Conservation (phyloP, 2,329 filamentous ascomycete genomes). For the Calonectria hawksworthii region DNA sequence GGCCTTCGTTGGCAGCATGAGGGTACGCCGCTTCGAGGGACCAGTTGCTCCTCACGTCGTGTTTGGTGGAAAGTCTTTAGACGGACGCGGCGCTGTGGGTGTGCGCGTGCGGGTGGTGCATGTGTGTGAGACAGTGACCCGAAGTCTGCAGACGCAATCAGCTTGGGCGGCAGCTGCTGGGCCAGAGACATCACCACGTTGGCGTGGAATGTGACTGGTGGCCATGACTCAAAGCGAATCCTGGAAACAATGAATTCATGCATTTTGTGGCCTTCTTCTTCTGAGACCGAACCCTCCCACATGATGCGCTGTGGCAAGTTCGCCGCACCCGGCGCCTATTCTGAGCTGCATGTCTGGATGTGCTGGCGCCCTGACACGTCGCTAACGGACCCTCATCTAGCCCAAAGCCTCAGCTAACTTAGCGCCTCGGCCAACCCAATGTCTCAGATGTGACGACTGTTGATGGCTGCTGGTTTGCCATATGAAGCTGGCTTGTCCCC, state of each 20-base stretch:
- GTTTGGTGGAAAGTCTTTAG: slow-evolving; percentile 29
- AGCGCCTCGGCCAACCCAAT: slow-evolving; percentile 34
- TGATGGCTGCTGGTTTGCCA: slow-evolving; percentile 14
- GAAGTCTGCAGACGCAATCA: slow-evolving; percentile 40
- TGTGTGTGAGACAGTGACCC: slow-evolving; percentile 39
- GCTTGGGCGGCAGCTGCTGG: slow-evolving; percentile 37
- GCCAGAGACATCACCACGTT: slow-evolving; percentile 36
- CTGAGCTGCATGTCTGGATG: slow-evolving; percentile 42
- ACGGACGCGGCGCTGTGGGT: slow-evolving; percentile 42
- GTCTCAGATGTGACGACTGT: slow-evolving; percentile 43
- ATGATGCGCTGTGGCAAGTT: slow-evolving; percentile 41
- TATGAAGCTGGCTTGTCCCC: not conserved
- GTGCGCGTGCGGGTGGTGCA: slow-evolving; percentile 29
- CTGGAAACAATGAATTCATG: slow-evolving; percentile 36
- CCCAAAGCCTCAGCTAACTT: slow-evolving; percentile 41
- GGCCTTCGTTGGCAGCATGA: slow-evolving; percentile 32
- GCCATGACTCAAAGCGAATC: slow-evolving; percentile 43
- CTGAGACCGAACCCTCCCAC: slow-evolving; percentile 33
- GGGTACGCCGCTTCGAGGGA: slow-evolving; percentile 33
- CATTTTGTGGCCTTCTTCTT: slow-evolving; percentile 7
- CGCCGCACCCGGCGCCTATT: slow-evolving; percentile 43
- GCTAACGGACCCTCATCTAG: slow-evolving; percentile 16
- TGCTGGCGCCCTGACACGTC: slow-evolving; percentile 37
- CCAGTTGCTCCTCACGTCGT: slow-evolving; percentile 11
- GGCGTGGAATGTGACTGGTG: slow-evolving; percentile 46